Evolutionary conservation across 768 basidiomycete genomes (phyloP).

Genomic region (Pleurotus citrinopileatus): DNA sequence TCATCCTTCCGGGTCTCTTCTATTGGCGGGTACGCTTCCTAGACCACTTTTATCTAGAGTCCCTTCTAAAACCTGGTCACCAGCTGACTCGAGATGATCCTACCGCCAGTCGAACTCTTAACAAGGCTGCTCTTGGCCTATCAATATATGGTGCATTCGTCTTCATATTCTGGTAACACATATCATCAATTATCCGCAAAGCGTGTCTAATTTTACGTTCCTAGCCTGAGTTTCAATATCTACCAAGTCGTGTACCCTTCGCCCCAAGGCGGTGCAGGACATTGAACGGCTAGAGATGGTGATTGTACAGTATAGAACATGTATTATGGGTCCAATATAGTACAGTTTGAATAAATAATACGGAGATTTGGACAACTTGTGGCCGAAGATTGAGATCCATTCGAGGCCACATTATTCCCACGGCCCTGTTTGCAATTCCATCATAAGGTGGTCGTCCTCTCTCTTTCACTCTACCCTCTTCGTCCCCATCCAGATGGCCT

Average conservation of each 20-base stretch:
- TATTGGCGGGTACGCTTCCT: constrained; percentile 74
- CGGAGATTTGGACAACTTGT: constrained; percentile 2
- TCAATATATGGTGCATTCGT: constrained; percentile 74
- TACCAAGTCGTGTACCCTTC: constrained; percentile 52
- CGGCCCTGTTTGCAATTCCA: constrained; percentile 7
- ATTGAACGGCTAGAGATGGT: constrained; percentile 12
- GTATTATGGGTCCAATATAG: not conserved
- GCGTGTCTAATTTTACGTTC: not conserved
- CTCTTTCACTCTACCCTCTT: constrained; percentile 10
- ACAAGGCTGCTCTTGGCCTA: constrained; percentile 63
- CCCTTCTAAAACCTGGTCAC: constrained; percentile 9
- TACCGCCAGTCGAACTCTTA: constrained; percentile 42
- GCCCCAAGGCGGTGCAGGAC: constrained; percentile 16
- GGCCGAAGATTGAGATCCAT: not conserved
- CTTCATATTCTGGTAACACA: constrained; percentile 82
- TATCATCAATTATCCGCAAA: no score
- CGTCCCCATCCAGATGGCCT: constrained; percentile 7
- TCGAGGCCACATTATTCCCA: not conserved
- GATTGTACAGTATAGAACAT: not conserved
- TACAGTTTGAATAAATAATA: not conserved
- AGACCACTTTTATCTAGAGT: not conserved
- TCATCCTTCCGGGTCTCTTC: constrained; percentile 91
- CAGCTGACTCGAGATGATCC: constrained; percentile 72
- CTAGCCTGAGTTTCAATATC: constrained; percentile 79
- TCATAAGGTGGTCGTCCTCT: constrained; percentile 1